These are phyloP conservation scores for Gonapodya sp. DNA, from an alignment of 192 early-diverging fungal genomes.

Conservation along the genomic window DNA sequence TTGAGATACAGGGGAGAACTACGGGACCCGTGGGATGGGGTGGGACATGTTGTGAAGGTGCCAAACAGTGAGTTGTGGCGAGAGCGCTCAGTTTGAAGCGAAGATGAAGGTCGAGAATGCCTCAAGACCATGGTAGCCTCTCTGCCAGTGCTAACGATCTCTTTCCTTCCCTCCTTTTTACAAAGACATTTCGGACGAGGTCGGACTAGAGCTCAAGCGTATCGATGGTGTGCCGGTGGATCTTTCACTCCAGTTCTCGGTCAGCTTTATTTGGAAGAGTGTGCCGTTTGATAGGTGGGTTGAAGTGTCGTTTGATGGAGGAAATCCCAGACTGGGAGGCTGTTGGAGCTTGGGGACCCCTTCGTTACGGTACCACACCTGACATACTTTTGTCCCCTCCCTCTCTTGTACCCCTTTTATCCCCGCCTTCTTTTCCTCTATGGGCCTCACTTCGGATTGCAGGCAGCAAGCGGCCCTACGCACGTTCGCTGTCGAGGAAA, in stretches of 20 bases:
- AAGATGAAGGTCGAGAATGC: too few species aligned
- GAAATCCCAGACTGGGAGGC: too few species aligned
- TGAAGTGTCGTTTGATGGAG: too few species aligned
- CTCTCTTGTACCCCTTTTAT: too few species aligned
- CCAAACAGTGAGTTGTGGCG: slow-evolving; percentile 65
- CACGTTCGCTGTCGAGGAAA: slow-evolving; percentile 92
- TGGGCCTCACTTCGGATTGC: too few species aligned
- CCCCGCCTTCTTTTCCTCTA: neutral
- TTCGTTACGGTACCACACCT: too few species aligned
- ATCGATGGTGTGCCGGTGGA: slow-evolving; percentile 61
- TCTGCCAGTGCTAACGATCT: too few species aligned
- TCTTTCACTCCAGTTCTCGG: slow-evolving; percentile 75
- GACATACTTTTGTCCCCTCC: neutral
- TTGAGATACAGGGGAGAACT: slow-evolving; percentile 81
- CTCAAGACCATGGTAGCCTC: too few species aligned
- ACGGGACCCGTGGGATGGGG: slow-evolving; percentile 73
- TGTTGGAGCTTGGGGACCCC: too few species aligned
- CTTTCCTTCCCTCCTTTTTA: neutral
- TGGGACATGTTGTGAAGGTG: slow-evolving; percentile 88
- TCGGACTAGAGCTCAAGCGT: slow-evolving; percentile 77
- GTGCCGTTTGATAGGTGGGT: slow-evolving; percentile 89
- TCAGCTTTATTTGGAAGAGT: slow-evolving; percentile 99
- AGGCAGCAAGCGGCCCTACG: slow-evolving; percentile 93
- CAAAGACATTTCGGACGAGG: slow-evolving; percentile 80
- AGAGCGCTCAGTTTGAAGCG: too few species aligned